Percentiles rank a stretch among this genome's conserved stretches.
These are phyloP conservation scores for Suillus hirtellus DNA, from an alignment of 768 basidiomycete genomes.

Conservation along the genomic window DNA sequence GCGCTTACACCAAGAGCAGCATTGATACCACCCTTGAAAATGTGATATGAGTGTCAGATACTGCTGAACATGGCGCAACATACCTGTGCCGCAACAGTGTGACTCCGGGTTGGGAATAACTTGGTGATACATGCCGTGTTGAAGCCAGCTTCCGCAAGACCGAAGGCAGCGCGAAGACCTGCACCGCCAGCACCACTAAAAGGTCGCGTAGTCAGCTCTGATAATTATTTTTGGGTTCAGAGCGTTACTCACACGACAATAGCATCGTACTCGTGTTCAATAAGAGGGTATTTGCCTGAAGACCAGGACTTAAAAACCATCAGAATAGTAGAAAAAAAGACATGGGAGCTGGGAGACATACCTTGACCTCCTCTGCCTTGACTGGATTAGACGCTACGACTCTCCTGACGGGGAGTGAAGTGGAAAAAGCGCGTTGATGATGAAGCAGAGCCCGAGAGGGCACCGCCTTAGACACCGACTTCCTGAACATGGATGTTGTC, in stretches of 20 bases:
- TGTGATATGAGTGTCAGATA: neutral
- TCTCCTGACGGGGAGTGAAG: slow-evolving; percentile 57
- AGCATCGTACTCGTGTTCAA: slow-evolving; percentile 99
- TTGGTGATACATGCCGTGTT: slow-evolving; percentile 99
- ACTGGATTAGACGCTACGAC: slow-evolving; percentile 72
- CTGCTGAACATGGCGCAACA: slow-evolving; percentile 19
- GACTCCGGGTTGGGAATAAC: slow-evolving; percentile 96
- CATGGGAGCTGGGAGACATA: slow-evolving; percentile 31
- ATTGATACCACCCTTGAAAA: slow-evolving; percentile 88
- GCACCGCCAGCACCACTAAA: slow-evolving; percentile 95
- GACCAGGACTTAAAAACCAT: slow-evolving; percentile 58
- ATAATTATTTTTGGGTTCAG: slow-evolving; percentile 1
- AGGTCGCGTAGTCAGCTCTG: slow-evolving; percentile 16
- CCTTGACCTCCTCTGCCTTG: slow-evolving; percentile 83
- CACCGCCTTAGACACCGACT: slow-evolving; percentile 45
- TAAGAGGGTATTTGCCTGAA: slow-evolving; percentile 90
- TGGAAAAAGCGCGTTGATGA: slow-evolving; percentile 62
- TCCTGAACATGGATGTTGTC: slow-evolving; percentile 59
- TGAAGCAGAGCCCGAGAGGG: slow-evolving; percentile 45
- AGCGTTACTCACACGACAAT: slow-evolving; percentile 88
- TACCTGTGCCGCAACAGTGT: slow-evolving; percentile 97
- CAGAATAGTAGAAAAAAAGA: slow-evolving; percentile 12
- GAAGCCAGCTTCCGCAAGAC: slow-evolving; percentile 96
- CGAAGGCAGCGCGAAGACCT: slow-evolving; percentile 96
- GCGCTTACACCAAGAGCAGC: slow-evolving; percentile 85